phyloP scores from a whole-genome alignment of 1,139 yeast species.

The Pichia sp. region DNA sequence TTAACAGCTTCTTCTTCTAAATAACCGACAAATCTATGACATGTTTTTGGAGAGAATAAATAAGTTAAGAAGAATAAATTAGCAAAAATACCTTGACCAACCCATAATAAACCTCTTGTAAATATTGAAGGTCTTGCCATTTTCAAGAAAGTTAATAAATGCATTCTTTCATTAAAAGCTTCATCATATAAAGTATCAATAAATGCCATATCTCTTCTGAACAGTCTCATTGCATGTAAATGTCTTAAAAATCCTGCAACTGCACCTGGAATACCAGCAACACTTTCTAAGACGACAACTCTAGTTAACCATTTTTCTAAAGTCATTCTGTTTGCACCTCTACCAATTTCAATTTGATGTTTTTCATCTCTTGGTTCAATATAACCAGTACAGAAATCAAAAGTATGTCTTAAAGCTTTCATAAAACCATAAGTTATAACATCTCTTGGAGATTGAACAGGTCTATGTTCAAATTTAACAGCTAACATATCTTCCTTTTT shows the following conservation, averaged over 20 bases:
- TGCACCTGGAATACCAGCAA: conserved; percentile 79
- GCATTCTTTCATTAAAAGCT: conserved; percentile 79
- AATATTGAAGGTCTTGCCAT: conserved; percentile 60
- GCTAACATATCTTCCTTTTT: conserved; percentile 40
- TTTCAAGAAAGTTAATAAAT: conserved; percentile 61
- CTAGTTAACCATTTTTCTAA: conserved; percentile 65
- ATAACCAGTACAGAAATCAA: conserved; percentile 65
- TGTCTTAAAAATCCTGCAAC: conserved; percentile 69
- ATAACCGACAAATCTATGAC: conserved; percentile 76
- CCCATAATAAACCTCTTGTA: conserved; percentile 48
- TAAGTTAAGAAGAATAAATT: conserved; percentile 60
- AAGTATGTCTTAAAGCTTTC: conserved; percentile 39
- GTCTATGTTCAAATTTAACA: conserved; percentile 48
- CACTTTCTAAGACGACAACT: conserved; percentile 59
- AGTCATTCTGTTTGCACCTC: conserved; percentile 44
- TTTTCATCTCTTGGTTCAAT: conserved; percentile 38
- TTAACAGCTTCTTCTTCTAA: conserved; percentile 77
- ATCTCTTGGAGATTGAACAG: conserved; percentile 45
- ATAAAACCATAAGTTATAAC: conserved; percentile 46
- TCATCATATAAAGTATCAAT: conserved; percentile 69
- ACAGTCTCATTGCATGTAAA: conserved; percentile 52
- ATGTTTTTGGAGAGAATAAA: conserved; percentile 53
- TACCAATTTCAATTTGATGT: conserved; percentile 23
- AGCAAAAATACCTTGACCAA: conserved; percentile 70
- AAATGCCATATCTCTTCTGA: conserved; percentile 70